Evolutionary conservation across 2,329 filamentous ascomycete genomes (phyloP), one percentile per base, ranked within the genome.

Genomic region (Fusarium sarcochroum): DNA sequence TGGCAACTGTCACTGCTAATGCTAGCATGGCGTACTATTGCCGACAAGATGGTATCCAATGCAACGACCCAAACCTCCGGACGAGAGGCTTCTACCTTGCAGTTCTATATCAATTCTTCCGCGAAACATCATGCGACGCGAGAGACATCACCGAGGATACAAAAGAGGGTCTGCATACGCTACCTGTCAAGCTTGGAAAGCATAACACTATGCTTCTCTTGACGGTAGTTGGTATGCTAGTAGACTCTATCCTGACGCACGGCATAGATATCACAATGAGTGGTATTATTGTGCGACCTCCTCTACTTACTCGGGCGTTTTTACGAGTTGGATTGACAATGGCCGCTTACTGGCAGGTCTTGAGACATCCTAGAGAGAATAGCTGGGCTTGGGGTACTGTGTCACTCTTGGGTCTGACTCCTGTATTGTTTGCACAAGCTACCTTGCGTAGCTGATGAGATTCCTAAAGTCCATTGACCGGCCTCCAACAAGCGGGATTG

Each of bases 171-270:
- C 20, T 65, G 0, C 45, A 63, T 6, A 65, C 62, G 21, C 20
- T 65, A 3, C 62, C 58, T 0, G 62, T 63, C n/a, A 65, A 53
- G 23, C 51, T 65, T 7, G 62, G 62, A 17, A 65, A 65, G 20
- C 45, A 58, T 3, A 63, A 52, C 15, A 65, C 62, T 6, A 25
- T 58, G 17, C 11, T 65, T 0, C 18, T 65, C 5, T 23, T 65
- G 13, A 27, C 41, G 9, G 14, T 27, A 0, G 25, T 49, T 10
- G 62, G 62, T 6, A 13, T 58, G 10, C 6, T 58, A 11, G 25
- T 15, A 3, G 62, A 63, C n/a, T 47, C 51, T 2, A 13, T 63
- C 7, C 42, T 65, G 30, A 65, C 58, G 6, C 41, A 37, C 6
- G 48, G 62, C 0, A 50, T 65, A 17, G 42, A 57, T 9, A 18